Evolutionary conservation across 2,329 filamentous ascomycete genomes (phyloP).

Genomic region (Graphilbum fragrans): DNA sequence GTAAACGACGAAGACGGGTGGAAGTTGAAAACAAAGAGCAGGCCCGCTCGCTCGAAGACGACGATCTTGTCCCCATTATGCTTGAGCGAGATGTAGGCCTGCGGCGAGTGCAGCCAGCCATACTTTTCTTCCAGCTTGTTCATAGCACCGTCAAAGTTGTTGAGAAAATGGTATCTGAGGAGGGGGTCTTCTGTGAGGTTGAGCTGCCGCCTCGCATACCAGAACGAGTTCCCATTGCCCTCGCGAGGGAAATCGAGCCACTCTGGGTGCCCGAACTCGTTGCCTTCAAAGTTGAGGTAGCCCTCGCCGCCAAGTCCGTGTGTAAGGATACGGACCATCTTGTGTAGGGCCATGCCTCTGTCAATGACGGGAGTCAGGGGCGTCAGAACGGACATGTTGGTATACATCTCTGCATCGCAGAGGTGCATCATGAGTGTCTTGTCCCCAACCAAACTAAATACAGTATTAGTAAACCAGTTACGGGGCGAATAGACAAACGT

Average conservation of each 20-base stretch:
- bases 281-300: constrained; percentile 97
- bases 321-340: constrained; percentile 92
- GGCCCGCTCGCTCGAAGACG: constrained; percentile 83
- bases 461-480: constrained; percentile 1
- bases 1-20: constrained; percentile 73
- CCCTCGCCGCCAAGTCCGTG: constrained; percentile 88
- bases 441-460: constrained; percentile 73
- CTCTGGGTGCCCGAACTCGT: constrained; percentile 96
- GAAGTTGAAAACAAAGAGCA: constrained; percentile 96
- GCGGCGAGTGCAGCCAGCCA: constrained; percentile 75
- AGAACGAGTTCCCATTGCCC: constrained; percentile 87
- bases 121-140: constrained; percentile 78
- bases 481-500: neutral
- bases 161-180: constrained; percentile 81
- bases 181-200: constrained; percentile 81
- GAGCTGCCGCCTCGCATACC: constrained; percentile 85
- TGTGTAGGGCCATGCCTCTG: constrained; percentile 85
- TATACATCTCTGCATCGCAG: constrained; percentile 94
- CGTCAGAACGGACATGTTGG: constrained; percentile 82
- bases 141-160: constrained; percentile 90
- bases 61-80: constrained; percentile 89
- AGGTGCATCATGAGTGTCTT: constrained; percentile 98
- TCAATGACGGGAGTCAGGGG: constrained; percentile 82
- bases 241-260: constrained; percentile 97
- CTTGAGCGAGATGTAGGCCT: constrained; percentile 90